Evolutionary conservation across 169 alveolate species (phyloP).

Genomic region (Plasmodium coatneyi): DNA sequence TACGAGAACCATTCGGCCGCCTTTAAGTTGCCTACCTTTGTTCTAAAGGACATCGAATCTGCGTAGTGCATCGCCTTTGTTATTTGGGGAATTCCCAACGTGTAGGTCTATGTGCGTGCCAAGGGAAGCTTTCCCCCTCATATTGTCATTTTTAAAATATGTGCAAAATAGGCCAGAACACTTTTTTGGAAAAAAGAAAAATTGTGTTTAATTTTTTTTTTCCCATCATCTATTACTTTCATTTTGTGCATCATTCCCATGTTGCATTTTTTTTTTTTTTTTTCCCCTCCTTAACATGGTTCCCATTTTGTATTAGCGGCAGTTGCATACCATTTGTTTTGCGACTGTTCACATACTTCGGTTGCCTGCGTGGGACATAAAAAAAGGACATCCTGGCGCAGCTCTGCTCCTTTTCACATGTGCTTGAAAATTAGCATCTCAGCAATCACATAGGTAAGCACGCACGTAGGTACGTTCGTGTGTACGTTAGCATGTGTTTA

Average conservation of each 20-base stretch:
- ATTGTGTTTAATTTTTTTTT: not conserved
- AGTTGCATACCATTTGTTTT: not conserved
- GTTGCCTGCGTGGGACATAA: not conserved
- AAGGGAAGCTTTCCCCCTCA: not conserved
- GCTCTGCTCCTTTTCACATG: not conserved
- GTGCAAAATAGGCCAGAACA: not conserved
- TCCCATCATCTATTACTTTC: not conserved
- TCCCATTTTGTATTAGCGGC: not conserved
- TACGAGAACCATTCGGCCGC: constrained; percentile 65
- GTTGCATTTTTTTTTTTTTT: not conserved
- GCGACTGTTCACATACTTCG: not conserved
- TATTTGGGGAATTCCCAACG: not conserved
- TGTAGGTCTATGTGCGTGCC: not conserved
- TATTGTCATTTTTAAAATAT: not conserved
- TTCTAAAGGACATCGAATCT: constrained; percentile 49
- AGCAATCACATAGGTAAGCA: too few species aligned
- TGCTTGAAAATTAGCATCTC: not conserved
- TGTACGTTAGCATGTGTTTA: not conserved
- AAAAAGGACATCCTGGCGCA: not conserved
- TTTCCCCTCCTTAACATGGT: not conserved
- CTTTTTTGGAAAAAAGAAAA: not conserved
- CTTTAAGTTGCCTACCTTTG: constrained; percentile 44
- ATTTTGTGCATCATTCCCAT: not conserved
- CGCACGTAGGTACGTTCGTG: too few species aligned
- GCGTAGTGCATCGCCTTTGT: not conserved